These are phyloP conservation scores for Podospora australis DNA, from an alignment of 495 filamentous ascomycete genomes.

Conservation along the genomic window DNA sequence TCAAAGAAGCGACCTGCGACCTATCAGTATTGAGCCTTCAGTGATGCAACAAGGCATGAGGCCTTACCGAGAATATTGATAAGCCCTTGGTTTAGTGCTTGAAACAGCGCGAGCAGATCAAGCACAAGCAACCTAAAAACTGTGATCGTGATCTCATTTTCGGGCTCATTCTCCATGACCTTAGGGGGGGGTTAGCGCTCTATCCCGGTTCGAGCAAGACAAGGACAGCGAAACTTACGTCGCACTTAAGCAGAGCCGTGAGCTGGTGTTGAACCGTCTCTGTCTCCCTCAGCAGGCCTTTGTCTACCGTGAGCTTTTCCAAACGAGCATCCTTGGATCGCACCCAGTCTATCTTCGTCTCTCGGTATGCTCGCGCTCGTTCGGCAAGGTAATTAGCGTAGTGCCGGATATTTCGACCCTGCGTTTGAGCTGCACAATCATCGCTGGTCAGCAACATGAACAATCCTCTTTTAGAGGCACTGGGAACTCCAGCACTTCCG, in stretches of 20 bases:
- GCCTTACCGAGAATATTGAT: slow-evolving; percentile 89
- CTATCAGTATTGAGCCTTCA: slow-evolving; percentile 13
- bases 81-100: slow-evolving; percentile 93
- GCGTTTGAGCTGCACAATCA: slow-evolving; percentile 67
- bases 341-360: slow-evolving; percentile 86
- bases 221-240: slow-evolving; percentile 55
- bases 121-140: slow-evolving; percentile 91
- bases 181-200: slow-evolving; percentile 52
- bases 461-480: too few species aligned
- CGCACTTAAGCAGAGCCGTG: slow-evolving; percentile 75
- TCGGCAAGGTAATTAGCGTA: slow-evolving; percentile 84
- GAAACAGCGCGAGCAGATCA: slow-evolving; percentile 85
- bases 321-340: slow-evolving; percentile 73
- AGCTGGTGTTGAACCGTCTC: slow-evolving; percentile 89
- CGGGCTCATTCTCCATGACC: slow-evolving; percentile 69
- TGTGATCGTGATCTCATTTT: slow-evolving; percentile 95
- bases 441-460: too few species aligned
- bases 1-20: slow-evolving; percentile 89
- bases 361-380: slow-evolving; percentile 72
- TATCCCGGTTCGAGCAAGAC: too few species aligned
- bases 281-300: slow-evolving; percentile 87
- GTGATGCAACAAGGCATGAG: neutral
- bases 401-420: slow-evolving; percentile 88
- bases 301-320: slow-evolving; percentile 83
- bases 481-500: too few species aligned